Evolutionary conservation across 2,329 filamentous ascomycete genomes (phyloP).

Genomic region (Dothiorella sarmentorum): DNA sequence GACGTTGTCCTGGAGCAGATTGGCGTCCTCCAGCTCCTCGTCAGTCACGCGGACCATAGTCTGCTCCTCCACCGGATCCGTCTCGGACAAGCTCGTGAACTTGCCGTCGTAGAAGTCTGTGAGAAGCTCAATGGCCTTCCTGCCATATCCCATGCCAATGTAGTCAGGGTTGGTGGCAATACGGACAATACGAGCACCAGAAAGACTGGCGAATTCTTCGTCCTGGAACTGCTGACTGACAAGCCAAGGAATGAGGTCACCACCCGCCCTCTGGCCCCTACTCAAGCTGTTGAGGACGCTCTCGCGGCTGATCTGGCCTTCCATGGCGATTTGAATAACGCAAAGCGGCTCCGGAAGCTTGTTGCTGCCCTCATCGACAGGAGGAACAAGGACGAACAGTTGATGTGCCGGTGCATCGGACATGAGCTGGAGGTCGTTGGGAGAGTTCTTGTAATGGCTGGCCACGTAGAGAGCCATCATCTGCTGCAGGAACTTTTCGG

Average conservation of each 20-base stretch:
- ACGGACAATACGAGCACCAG: constrained; percentile 84
- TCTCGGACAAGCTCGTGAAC: constrained; percentile 79
- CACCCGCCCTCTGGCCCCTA: constrained; percentile 81
- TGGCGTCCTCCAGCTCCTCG: constrained; percentile 70
- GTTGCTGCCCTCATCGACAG: constrained; percentile 71
- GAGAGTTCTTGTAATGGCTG: constrained; percentile 96
- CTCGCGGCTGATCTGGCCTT: constrained; percentile 90
- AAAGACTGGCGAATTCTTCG: constrained; percentile 89
- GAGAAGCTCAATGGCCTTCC: constrained; percentile 80
- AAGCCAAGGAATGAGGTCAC: constrained; percentile 95
- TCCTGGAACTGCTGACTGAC: constrained; percentile 98
- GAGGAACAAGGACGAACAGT: constrained; percentile 88
- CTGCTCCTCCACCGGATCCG: constrained; percentile 51
- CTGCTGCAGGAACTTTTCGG: constrained; percentile 94
- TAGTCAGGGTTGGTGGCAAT: constrained; percentile 98
- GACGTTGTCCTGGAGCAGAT: constrained; percentile 80
- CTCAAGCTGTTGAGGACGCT: constrained; percentile 88
- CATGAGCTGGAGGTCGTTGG: constrained; percentile 97
- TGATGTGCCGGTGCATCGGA: constrained; percentile 96
- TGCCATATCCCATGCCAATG: constrained; percentile 86
- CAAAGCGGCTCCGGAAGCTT: constrained; percentile 89
- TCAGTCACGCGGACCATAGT: constrained; percentile 78
- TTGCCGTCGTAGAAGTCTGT: constrained; percentile 93
- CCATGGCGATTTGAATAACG: constrained; percentile 88
- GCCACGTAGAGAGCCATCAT: constrained; percentile 98